These are phyloP conservation scores for Thelephora ganbajun DNA, from an alignment of 768 basidiomycete genomes.

Conservation along the genomic window DNA sequence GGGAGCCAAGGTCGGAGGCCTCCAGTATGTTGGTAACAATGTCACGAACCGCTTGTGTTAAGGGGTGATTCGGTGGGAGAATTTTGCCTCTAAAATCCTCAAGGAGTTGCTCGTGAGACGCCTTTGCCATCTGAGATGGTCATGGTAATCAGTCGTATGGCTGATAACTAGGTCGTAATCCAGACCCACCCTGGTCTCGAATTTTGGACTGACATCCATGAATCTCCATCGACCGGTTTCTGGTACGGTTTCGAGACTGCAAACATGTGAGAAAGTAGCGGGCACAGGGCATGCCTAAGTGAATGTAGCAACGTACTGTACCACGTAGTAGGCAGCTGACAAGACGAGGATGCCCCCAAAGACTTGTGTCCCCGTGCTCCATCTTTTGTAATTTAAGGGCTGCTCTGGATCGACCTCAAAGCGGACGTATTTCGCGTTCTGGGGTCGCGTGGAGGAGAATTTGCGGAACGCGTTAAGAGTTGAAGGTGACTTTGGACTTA, in stretches of 20 bases:
- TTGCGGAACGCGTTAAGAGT: neutral
- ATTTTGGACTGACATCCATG: slow-evolving; percentile 55
- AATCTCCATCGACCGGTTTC: slow-evolving; percentile 84
- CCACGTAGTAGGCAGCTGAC: neutral
- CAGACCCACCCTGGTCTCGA: slow-evolving; percentile 38
- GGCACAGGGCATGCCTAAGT: neutral
- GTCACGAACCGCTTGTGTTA: slow-evolving; percentile 51
- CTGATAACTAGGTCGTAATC: neutral
- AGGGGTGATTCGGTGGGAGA: slow-evolving; percentile 53
- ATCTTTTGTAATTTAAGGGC: neutral
- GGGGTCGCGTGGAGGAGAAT: neutral
- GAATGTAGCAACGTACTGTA: neutral
- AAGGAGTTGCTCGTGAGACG: slow-evolving; percentile 29
- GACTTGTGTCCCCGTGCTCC: neutral
- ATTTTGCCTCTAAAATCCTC: slow-evolving; percentile 36
- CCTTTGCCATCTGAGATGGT: slow-evolving; percentile 28
- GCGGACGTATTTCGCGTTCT: neutral
- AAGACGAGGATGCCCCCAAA: neutral
- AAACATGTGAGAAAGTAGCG: neutral
- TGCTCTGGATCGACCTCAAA: neutral
- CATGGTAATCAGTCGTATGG: neutral
- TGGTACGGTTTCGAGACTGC: slow-evolving; percentile 69
- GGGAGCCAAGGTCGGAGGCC: slow-evolving; percentile 55
- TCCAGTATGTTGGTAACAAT: slow-evolving; percentile 59
- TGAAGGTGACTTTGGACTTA: neutral